These are phyloP conservation scores for Mycena galericulata DNA, from an alignment of 768 basidiomycete genomes.

Conservation along the genomic window DNA sequence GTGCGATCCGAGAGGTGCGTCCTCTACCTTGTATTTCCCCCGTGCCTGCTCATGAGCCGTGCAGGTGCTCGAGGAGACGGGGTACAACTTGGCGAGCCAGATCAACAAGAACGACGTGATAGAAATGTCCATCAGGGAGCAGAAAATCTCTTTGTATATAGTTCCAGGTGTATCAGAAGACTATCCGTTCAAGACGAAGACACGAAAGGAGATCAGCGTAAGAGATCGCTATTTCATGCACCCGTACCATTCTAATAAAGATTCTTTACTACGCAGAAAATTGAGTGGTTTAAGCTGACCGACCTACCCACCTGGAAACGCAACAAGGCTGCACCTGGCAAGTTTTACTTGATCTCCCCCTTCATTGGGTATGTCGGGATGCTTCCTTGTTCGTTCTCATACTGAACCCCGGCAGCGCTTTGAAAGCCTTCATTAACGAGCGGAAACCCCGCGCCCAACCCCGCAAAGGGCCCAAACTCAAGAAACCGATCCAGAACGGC, in stretches of 20 bases:
- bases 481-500: constrained; percentile 40
- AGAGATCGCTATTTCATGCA: constrained; percentile 40
- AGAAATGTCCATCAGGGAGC: constrained; percentile 89
- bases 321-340: constrained; percentile 74
- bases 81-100: constrained; percentile 85
- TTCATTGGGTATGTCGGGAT: constrained; percentile 79
- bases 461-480: constrained; percentile 50
- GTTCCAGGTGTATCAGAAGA: constrained; percentile 90
- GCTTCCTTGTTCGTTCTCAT: constrained; percentile 1
- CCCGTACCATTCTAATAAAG: constrained; percentile 31
- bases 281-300: constrained; percentile 92
- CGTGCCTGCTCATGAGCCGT: constrained; percentile 27
- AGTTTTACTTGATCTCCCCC: constrained; percentile 95
- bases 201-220: constrained; percentile 98
- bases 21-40: background rate
- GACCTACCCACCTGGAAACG: constrained; percentile 96
- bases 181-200: constrained; percentile 91
- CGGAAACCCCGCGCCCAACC: constrained; percentile 64
- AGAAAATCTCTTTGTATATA: constrained; percentile 91
- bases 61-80: constrained; percentile 97
- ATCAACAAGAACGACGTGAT: constrained; percentile 77
- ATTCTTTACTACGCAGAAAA: constrained; percentile 70
- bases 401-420: constrained; percentile 51
- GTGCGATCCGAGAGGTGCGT: constrained; percentile 92
- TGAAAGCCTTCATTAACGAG: constrained; percentile 77